phyloP scores from a whole-genome alignment of 2,329 filamentous ascomycete genomes.

The Diplodia corticola region DNA sequence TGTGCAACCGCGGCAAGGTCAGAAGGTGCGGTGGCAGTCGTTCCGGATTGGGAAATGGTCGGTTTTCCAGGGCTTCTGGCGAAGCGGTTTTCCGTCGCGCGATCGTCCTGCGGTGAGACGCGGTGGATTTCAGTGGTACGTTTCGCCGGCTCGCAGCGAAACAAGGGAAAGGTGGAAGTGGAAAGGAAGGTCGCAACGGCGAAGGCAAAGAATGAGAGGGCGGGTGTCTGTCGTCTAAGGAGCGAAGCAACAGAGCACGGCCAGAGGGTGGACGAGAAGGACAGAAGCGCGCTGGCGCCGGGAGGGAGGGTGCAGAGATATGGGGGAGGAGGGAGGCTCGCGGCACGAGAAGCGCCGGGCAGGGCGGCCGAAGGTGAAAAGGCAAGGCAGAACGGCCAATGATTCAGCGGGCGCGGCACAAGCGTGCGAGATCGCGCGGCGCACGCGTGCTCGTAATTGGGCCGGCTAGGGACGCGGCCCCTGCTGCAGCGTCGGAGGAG shows the following conservation, averaged over 20 bases:
- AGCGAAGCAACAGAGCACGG: conserved; percentile 37
- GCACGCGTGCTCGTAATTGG: not conserved
- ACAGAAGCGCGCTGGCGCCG: not conserved
- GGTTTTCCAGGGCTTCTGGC: not conserved
- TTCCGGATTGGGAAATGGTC: conserved; percentile 5
- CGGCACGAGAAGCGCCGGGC: conserved; percentile 14
- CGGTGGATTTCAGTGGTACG: conserved; percentile 12
- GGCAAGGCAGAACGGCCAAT: conserved; percentile 15
- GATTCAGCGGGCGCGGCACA: conserved; percentile 15
- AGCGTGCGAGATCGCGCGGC: conserved; percentile 3
- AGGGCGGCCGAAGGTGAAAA: conserved; percentile 16
- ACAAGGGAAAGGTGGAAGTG: conserved; percentile 26
- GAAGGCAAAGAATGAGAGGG: conserved; percentile 35
- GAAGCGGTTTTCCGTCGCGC: conserved; percentile 5
- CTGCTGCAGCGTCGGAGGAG: not conserved
- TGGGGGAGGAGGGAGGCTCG: conserved; percentile 27
- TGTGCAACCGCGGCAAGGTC: conserved; percentile 17
- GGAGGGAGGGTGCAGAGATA: conserved; percentile 27
- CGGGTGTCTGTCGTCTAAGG: conserved; percentile 38
- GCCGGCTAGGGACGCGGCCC: not conserved
- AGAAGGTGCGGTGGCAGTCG: not conserved
- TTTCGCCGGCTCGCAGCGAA: conserved; percentile 35
- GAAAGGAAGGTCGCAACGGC: conserved; percentile 16
- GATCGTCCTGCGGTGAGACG: conserved; percentile 20
- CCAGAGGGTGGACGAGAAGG: not conserved